Evolutionary conservation across 148 eudicot genomes (phyloP), one percentile per base, ranked within the genome.

Genomic region (Dianthus caryophyllus): DNA sequence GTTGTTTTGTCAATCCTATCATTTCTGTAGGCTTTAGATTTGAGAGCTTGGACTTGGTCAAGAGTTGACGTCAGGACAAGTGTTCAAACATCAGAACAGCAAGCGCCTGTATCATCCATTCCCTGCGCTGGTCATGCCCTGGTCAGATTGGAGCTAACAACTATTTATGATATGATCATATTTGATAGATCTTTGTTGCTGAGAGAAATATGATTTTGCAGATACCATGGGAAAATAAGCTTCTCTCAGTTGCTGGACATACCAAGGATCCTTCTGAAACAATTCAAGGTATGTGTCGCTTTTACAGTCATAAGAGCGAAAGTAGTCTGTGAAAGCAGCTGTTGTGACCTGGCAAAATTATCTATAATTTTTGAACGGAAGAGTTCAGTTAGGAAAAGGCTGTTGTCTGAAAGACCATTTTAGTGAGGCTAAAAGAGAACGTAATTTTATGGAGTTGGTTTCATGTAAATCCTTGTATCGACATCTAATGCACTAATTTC

Each of bases 31-130:
- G 89, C 74, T 61, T 78, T 95, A 73, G 90, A 90, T 84, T 78
- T 90, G 82, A 87, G 96, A 84, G 84, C 79, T 71, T 95, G 96
- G 93, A 81, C 88, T 22, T 95, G 99, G 99, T 88, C 96, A 70
- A 88, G 77, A 79, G 84, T 87, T 70, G 97, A 88, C 80, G 86
- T 85, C 70, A 89, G 82, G 79, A 65, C 80, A 9, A 81, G 64
- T 18, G 62, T 59, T 38, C 84, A 84, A 62, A 77, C 84, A 56
- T 51, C 68, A 33, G 87, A 81, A 68, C 68, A 78, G 65, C 73
- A 85, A 49, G 73, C 88, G 72, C 64, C 80, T 53, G 77, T 71
- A 50, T 65, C 71, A 55, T 73, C 74, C 43, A 73, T 90, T 80
- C 89, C 91, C 22, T 90, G 97, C 68, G 94, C 97, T 36, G 99